Evolutionary conservation across 441 rosid genomes (phyloP).

Genomic region (Populus tomentosa): DNA sequence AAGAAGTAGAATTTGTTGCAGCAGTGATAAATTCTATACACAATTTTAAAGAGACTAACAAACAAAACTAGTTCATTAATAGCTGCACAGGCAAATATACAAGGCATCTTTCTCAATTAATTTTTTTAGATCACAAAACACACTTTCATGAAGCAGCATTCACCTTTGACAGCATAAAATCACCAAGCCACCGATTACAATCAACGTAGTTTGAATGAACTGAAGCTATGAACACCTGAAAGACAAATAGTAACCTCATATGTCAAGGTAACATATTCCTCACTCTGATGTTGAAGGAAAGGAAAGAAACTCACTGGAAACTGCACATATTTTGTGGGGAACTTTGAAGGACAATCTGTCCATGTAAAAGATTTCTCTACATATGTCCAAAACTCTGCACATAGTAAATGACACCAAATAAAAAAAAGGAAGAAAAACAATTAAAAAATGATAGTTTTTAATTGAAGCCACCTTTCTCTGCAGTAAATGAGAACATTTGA

Average conservation of each 20-base stretch:
- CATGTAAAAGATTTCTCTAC: conserved; percentile 96
- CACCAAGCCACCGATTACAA: conserved; percentile 97
- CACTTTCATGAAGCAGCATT: conserved; percentile 1
- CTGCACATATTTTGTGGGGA: conserved; percentile 94
- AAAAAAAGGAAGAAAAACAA: neutral
- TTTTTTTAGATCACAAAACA: conserved; percentile 9
- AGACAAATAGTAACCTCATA: conserved; percentile 5
- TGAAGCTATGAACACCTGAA: conserved; percentile 90
- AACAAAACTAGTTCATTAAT: neutral
- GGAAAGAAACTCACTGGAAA: conserved; percentile 66
- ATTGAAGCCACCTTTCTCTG: neutral
- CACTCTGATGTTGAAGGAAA: neutral
- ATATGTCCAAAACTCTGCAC: conserved; percentile 89
- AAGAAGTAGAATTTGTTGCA: neutral
- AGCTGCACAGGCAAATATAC: neutral
- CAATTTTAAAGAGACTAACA: neutral
- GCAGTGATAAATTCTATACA: neutral
- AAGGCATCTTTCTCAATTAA: neutral
- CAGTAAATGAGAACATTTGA: no score
- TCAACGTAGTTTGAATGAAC: conserved; percentile 89
- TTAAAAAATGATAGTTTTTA: neutral
- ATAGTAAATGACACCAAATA: neutral
- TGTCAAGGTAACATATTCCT: neutral
- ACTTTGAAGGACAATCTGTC: conserved; percentile 91
- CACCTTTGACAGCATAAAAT: conserved; percentile 90